Evolutionary conservation across 768 basidiomycete genomes (phyloP).

Genomic region (Hortiboletus campestris): DNA sequence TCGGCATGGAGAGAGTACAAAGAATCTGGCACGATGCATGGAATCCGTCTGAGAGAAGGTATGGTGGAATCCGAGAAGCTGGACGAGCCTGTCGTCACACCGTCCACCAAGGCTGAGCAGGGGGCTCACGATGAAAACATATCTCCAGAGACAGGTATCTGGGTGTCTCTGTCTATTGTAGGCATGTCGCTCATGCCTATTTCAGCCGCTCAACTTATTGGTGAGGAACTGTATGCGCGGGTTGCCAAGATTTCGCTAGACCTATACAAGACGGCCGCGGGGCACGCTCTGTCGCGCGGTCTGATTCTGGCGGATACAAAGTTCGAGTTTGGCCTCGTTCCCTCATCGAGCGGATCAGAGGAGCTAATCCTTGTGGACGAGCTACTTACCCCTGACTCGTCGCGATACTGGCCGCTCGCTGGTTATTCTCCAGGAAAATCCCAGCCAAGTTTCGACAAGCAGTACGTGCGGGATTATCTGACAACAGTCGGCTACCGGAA

Average conservation of each 20-base stretch:
- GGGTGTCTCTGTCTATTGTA: slow-evolving; percentile 4
- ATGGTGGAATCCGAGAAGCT: slow-evolving; percentile 85
- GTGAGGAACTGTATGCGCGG: slow-evolving; percentile 57
- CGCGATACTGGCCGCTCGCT: slow-evolving; percentile 89
- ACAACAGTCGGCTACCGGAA: slow-evolving; percentile 69
- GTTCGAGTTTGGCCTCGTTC: slow-evolving; percentile 92
- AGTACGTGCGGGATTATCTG: slow-evolving; percentile 93
- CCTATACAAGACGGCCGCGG: slow-evolving; percentile 73
- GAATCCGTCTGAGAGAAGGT: slow-evolving; percentile 70
- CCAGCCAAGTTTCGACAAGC: slow-evolving; percentile 95
- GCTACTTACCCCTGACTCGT: slow-evolving; percentile 95
- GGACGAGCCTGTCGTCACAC: slow-evolving; percentile 85
- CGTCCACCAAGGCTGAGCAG: slow-evolving; percentile 94
- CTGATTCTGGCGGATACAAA: slow-evolving; percentile 98
- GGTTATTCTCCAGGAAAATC: slow-evolving; percentile 69
- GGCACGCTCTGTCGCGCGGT: slow-evolving; percentile 68
- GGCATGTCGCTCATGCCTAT: background rate
- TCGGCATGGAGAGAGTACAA: slow-evolving; percentile 97
- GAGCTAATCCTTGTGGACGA: slow-evolving; percentile 91
- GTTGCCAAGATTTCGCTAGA: slow-evolving; percentile 60
- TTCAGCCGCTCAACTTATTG: slow-evolving; percentile 64
- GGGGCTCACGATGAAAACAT: slow-evolving; percentile 97
- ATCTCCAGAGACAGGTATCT: slow-evolving; percentile 69
- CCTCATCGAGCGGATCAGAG: slow-evolving; percentile 34
- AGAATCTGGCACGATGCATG: slow-evolving; percentile 83